These are phyloP conservation scores for Spirogloea muscicola DNA, from an alignment of 139 green algal genomes.

Conservation along the genomic window DNA sequence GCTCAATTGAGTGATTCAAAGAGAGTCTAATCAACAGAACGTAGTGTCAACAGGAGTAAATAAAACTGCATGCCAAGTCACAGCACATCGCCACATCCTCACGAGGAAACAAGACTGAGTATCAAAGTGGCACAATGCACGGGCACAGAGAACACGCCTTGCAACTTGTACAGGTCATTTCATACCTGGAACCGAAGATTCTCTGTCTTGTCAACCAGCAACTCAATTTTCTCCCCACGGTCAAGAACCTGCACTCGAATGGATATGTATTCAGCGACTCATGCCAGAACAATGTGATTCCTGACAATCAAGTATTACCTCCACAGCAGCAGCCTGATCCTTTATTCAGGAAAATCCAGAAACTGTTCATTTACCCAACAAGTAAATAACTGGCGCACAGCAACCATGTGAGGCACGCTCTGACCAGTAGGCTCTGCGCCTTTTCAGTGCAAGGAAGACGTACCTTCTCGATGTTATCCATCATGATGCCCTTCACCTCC, in stretches of 20 bases:
- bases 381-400: not conserved
- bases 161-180: too few species aligned
- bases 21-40: too few species aligned
- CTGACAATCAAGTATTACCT: not conserved
- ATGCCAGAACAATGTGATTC: not conserved
- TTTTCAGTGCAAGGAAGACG: not conserved
- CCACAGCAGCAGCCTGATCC: not conserved
- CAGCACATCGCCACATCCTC: too few species aligned
- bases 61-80: too few species aligned
- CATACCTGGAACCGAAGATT: conserved; percentile 84
- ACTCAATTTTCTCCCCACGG: conserved; percentile 93
- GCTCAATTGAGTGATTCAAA: too few species aligned
- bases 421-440: not conserved
- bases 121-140: too few species aligned
- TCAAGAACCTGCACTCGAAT: conserved; percentile 63
- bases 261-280: not conserved
- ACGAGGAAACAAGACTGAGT: too few species aligned
- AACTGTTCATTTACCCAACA: not conserved
- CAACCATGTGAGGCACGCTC: not conserved
- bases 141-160: too few species aligned
- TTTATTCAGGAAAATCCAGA: not conserved
- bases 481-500: conserved; percentile 97
- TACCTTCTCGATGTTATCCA: conserved; percentile 97
- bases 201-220: conserved; percentile 95
- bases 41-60: too few species aligned